Evolutionary conservation across 768 basidiomycete genomes (phyloP).

Genomic region (Tephrocybe sp.): DNA sequence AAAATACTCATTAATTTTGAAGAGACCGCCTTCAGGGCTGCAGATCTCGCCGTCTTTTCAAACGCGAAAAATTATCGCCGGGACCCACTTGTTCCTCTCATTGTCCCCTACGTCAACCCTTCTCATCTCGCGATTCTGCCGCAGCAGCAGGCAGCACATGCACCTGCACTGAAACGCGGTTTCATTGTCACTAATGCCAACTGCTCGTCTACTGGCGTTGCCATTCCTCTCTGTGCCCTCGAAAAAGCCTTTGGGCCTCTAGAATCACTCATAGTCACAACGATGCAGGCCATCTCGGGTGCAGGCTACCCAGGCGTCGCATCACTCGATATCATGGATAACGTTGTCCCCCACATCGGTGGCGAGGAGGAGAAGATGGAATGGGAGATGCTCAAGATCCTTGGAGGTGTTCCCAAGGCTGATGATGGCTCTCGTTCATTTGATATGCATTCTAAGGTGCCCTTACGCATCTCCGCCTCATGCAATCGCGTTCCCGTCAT

Average conservation of each 20-base stretch:
- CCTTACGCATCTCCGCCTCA: slow-evolving; percentile 86
- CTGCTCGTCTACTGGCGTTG: slow-evolving; percentile 92
- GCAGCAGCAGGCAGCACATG: slow-evolving; percentile 72
- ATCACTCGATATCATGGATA: slow-evolving; percentile 89
- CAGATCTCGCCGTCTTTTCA: slow-evolving; percentile 91
- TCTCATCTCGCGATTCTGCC: slow-evolving; percentile 79
- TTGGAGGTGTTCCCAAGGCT: slow-evolving; percentile 70
- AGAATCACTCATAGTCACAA: slow-evolving; percentile 87
- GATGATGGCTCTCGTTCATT: slow-evolving; percentile 61
- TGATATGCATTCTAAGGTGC: slow-evolving; percentile 79
- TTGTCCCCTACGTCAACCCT: slow-evolving; percentile 95
- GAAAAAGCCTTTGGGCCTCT: slow-evolving; percentile 93
- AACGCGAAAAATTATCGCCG: slow-evolving; percentile 96
- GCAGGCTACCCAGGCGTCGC: slow-evolving; percentile 97
- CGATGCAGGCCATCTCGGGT: slow-evolving; percentile 97
- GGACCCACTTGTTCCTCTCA: slow-evolving; percentile 89
- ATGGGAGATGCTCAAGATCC: slow-evolving; percentile 98
- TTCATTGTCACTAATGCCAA: slow-evolving; percentile 99
- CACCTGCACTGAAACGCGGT: slow-evolving; percentile 70
- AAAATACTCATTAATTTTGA: slow-evolving; percentile 8
- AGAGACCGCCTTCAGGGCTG: slow-evolving; percentile 85
- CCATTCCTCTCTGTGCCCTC: slow-evolving; percentile 87
- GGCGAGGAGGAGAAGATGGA: slow-evolving; percentile 99
- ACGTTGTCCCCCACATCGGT: slow-evolving; percentile 90
- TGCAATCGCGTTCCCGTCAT: slow-evolving; percentile 96